These are phyloP conservation scores for Neurospora sp. DNA, from an alignment of 495 filamentous ascomycete species.

Conservation along the genomic window DNA sequence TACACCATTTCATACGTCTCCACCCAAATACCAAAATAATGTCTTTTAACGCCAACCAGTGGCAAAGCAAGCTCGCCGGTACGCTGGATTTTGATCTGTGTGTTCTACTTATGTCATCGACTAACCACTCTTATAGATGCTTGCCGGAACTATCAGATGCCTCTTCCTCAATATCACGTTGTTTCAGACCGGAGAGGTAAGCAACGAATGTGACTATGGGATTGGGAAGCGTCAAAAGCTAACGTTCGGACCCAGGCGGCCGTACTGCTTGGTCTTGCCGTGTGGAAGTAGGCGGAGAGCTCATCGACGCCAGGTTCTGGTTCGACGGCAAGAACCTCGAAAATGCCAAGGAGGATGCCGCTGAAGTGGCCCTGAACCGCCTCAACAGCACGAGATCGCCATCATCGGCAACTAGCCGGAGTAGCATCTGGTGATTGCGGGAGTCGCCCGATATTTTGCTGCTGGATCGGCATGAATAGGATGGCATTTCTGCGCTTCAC, in stretches of 20 bases:
- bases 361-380: slow-evolving; percentile 58
- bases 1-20: not conserved
- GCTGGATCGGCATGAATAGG: not conserved
- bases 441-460: not conserved
- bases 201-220: slow-evolving; percentile 5
- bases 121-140: slow-evolving; percentile 35
- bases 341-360: slow-evolving; percentile 85
- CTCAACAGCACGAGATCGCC: slow-evolving; percentile 14
- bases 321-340: slow-evolving; percentile 80
- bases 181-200: slow-evolving; percentile 73
- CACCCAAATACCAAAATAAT: slow-evolving; percentile 4
- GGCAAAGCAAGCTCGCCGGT: slow-evolving; percentile 23
- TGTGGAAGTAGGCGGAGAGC: slow-evolving; percentile 48
- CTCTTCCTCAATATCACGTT: slow-evolving; percentile 55
- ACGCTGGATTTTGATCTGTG: not conserved
- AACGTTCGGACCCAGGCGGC: slow-evolving; percentile 46
- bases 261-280: slow-evolving; percentile 83
- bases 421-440: not conserved
- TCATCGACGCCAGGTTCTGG: slow-evolving; percentile 68
- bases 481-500: not conserved
- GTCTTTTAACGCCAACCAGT: slow-evolving; percentile 8
- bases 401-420: slow-evolving; percentile 19
- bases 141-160: slow-evolving; percentile 45
- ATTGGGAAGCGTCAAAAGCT: not conserved
- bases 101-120: not conserved